phyloP scores from a whole-genome alignment of 2,329 filamentous ascomycete genomes.

The Zalaria obscura region DNA sequence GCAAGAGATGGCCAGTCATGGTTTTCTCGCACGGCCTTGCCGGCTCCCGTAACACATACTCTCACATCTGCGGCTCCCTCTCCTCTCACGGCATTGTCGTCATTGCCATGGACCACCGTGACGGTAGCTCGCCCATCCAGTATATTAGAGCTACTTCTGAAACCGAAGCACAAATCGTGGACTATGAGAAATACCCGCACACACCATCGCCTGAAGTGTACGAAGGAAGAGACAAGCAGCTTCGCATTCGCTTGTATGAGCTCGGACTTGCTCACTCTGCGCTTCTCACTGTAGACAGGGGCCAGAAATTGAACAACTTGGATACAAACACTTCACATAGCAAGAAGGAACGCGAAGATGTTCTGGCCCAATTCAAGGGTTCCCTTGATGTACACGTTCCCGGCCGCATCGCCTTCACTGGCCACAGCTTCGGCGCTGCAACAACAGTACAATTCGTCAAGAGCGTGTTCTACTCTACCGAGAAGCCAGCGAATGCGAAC shows the following conservation, averaged over 20 bases:
- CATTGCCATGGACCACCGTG: conserved; percentile 68
- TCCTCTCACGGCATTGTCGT: conserved; percentile 73
- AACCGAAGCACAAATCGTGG: conserved; percentile 23
- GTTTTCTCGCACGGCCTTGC: conserved; percentile 79
- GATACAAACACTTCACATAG: conserved; percentile 24
- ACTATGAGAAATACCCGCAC: conserved; percentile 41
- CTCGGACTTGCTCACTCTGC: conserved; percentile 57
- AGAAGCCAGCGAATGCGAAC: conserved; percentile 24
- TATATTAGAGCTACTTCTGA: conserved; percentile 48
- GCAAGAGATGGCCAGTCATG: conserved; percentile 59
- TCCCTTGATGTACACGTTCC: conserved; percentile 54
- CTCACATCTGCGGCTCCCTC: conserved; percentile 64
- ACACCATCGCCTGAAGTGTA: conserved; percentile 51
- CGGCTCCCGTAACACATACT: conserved; percentile 71
- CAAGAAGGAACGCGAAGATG: conserved; percentile 22
- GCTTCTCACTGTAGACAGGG: conserved; percentile 50
- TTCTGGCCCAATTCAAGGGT: conserved; percentile 46
- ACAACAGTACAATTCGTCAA: conserved; percentile 67
- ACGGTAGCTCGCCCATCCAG: conserved; percentile 64
- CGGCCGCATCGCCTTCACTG: conserved; percentile 59
- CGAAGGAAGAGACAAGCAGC: conserved; percentile 52
- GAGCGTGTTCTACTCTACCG: conserved; percentile 52
- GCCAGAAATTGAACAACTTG: conserved; percentile 30
- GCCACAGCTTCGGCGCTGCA: conserved; percentile 70
- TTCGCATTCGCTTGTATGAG: conserved; percentile 68